Conservation (phyloP, 768 basidiomycete species). For the Xerocomellus amylosporus region DNA sequence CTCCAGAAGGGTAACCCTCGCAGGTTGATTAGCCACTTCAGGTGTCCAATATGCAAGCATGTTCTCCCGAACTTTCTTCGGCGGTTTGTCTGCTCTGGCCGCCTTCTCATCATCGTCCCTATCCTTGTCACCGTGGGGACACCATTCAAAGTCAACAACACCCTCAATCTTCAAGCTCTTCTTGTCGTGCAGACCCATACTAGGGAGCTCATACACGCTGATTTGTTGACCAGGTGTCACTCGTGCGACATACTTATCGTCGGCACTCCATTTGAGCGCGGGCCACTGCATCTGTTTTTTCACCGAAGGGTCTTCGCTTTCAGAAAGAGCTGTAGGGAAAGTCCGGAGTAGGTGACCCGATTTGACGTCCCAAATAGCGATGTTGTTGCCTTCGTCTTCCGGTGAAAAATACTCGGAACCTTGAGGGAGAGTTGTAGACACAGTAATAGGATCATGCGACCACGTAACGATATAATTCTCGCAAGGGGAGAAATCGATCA, state of each 20-base stretch:
- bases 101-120: slow-evolving; percentile 59
- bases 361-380: slow-evolving; percentile 99
- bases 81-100: slow-evolving; percentile 41
- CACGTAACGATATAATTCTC: slow-evolving; percentile 97
- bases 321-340: slow-evolving; percentile 66
- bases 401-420: slow-evolving; percentile 85
- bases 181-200: slow-evolving; percentile 92
- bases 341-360: slow-evolving; percentile 89
- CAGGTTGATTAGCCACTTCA: slow-evolving; percentile 94
- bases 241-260: slow-evolving; percentile 92
- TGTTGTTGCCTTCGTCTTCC: slow-evolving; percentile 94
- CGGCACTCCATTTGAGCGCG: slow-evolving; percentile 93
- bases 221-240: slow-evolving; percentile 90
- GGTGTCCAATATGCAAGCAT: slow-evolving; percentile 98
- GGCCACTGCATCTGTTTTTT: slow-evolving; percentile 95
- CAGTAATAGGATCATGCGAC: slow-evolving; percentile 91
- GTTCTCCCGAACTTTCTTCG: slow-evolving; percentile 77
- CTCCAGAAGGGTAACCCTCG: slow-evolving; percentile 88
- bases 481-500: slow-evolving; percentile 96
- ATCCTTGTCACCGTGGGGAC: slow-evolving; percentile 88
- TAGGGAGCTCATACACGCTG: slow-evolving; percentile 92
- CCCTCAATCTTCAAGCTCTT: slow-evolving; percentile 98
- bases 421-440: slow-evolving; percentile 75
- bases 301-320: slow-evolving; percentile 51
- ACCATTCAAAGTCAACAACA: slow-evolving; percentile 98